Conservation (phyloP, 208 protist genomes). For the Leishmania arabica region DNA sequence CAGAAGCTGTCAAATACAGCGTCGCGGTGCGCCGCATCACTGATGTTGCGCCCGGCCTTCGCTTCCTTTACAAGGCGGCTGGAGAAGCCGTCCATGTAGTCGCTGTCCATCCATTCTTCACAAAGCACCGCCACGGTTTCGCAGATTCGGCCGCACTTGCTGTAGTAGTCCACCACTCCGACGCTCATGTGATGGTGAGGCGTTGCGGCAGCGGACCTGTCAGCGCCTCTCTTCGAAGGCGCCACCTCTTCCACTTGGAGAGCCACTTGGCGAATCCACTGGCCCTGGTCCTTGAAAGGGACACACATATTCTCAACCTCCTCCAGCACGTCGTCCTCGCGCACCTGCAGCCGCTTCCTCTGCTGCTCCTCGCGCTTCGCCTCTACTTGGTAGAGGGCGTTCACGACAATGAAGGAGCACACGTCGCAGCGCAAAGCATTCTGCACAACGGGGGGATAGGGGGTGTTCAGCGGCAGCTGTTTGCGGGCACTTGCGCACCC, state of each 20-base stretch:
- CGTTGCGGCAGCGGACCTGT: not conserved
- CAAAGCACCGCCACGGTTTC: slow-evolving; percentile 57
- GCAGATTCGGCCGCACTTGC: slow-evolving; percentile 71
- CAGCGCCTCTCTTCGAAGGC: not conserved
- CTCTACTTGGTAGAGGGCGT: slow-evolving; percentile 43
- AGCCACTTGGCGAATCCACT: slow-evolving; percentile 70
- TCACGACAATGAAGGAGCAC: slow-evolving; percentile 45
- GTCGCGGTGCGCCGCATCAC: slow-evolving; percentile 4
- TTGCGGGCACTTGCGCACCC: slow-evolving; percentile 21
- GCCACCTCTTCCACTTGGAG: slow-evolving; percentile 28
- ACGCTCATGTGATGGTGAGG: slow-evolving; percentile 18
- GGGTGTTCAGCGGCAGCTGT: slow-evolving; percentile 52
- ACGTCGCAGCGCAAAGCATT: slow-evolving; percentile 67
- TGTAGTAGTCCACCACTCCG: slow-evolving; percentile 33
- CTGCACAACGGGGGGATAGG: slow-evolving; percentile 47
- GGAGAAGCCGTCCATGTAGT: slow-evolving; percentile 39
- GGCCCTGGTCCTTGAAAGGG: slow-evolving; percentile 58
- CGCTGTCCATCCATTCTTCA: slow-evolving; percentile 50
- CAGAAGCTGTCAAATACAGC: slow-evolving; percentile 17
- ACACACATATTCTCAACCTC: slow-evolving; percentile 72
- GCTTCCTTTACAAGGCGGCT: slow-evolving; percentile 26
- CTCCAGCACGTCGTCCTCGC: slow-evolving; percentile 73
- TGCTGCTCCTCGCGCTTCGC: slow-evolving; percentile 23
- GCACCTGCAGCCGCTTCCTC: slow-evolving; percentile 39
- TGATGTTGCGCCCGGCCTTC: slow-evolving; percentile 6